Base-by-base conservation (phyloP, 331 rosid species). In the Spiraea crenata region DNA sequence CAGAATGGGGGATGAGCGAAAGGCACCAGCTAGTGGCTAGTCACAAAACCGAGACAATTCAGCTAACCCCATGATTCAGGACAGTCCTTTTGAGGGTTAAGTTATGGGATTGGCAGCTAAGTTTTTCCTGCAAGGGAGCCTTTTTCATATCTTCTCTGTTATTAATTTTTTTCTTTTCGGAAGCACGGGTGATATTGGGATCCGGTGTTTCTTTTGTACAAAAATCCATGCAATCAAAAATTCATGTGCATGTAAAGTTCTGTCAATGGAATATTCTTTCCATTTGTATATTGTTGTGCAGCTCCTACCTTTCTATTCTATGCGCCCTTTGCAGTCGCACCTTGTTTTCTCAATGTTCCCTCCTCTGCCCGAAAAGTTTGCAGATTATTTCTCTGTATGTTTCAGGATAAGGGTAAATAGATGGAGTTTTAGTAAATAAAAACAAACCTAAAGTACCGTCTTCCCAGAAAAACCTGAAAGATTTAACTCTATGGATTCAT, bases 1-100 rank as follows among this genome's bases (percentile, higher is more conserved):
- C 62, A 81, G 75, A 69, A 70, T 49, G 34, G 44, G 41, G 73
- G 81, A 67, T 49, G 85, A 63, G 52, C 67, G 54, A 60, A 69
- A 68, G 58, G 70, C 71, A 14, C 62, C 56, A 52, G 10, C 77
- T 49, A 34, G 67, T 77, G 54, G 63, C 65, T 75, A 70, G 64
- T 55, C 10, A 35, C 35, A 10, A 11, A 51, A 57, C 66, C 37
- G 20, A 63, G 14, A 17, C 50, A 49, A 48, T 63, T 59, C 59
- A 16, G 60, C 34, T 31, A 25, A 69, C 42, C 52, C 42, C 39
- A 9, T 2, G 25, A 25, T 42, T 42, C 64, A 45, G 79, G 51
- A 9, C 19, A 15, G 47, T 63, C 61, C 62, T 50, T 31, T 2
- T 46, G 3, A 31, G 54, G 35, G 55, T 44, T 69, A 56, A 42